Conservation (phyloP, 2,329 filamentous ascomycete species). For the Mycosphaerella sp. region DNA sequence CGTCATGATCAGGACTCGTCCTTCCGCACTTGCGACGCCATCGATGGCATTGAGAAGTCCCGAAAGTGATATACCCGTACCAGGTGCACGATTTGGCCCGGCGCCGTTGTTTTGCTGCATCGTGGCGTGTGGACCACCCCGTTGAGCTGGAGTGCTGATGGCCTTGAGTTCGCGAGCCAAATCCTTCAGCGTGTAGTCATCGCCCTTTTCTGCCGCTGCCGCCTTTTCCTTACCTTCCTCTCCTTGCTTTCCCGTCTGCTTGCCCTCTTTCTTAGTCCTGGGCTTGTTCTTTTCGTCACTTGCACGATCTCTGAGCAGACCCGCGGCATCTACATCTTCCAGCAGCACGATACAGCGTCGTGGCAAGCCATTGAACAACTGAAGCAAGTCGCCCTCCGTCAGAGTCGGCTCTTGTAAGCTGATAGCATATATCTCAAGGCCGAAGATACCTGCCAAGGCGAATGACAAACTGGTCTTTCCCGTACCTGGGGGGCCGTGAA, state of each 20-base stretch:
- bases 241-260: conserved; percentile 25
- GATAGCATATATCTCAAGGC: conserved; percentile 42
- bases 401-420: conserved; percentile 61
- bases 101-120: conserved; percentile 1
- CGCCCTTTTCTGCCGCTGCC: conserved; percentile 18
- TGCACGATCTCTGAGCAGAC: conserved; percentile 36
- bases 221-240: conserved; percentile 15
- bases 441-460: conserved; percentile 44
- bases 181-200: conserved; percentile 29
- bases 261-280: conserved; percentile 18
- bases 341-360: conserved; percentile 42
- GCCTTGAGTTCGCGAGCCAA: conserved; percentile 27
- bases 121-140: conserved; percentile 1
- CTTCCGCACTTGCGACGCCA: conserved; percentile 72
- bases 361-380: conserved; percentile 40
- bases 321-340: conserved; percentile 45
- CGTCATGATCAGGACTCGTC: conserved; percentile 74
- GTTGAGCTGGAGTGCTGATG: conserved; percentile 10
- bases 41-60: conserved; percentile 79
- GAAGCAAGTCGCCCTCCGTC: conserved; percentile 55
- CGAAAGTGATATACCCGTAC: conserved; percentile 65
- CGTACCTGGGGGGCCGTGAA: conserved; percentile 58
- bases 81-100: conserved; percentile 18
- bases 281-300: conserved; percentile 24
- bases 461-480: conserved; percentile 36